Evolutionary conservation across 805 yeast genomes (phyloP).

Genomic region (Kodamaea hsintzibuensis): DNA sequence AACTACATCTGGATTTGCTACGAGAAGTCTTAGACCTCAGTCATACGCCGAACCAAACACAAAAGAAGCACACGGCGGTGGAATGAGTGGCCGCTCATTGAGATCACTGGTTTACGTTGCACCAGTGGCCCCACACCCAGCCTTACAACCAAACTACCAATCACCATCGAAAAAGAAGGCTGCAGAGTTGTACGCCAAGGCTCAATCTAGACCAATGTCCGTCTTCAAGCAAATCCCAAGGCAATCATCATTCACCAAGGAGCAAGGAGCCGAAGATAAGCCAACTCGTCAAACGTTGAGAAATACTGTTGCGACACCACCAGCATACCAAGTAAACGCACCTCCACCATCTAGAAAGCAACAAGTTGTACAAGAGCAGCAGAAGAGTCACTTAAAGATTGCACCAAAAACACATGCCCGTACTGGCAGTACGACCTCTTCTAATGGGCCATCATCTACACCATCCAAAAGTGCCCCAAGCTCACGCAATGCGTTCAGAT

Average conservation of each 20-base stretch:
- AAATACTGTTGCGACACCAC: not conserved
- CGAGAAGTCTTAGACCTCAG: slow-evolving; percentile 37
- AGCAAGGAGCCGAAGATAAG: slow-evolving; percentile 3
- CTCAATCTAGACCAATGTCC: slow-evolving; percentile 44
- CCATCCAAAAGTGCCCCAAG: not conserved
- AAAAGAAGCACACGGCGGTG: slow-evolving; percentile 5
- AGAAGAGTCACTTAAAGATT: not conserved
- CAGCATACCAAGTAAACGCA: not conserved
- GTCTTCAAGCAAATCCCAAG: slow-evolving; percentile 41
- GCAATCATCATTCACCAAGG: slow-evolving; percentile 61
- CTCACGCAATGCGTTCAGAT: slow-evolving; percentile 19
- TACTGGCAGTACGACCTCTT: not conserved
- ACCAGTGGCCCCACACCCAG: slow-evolving; percentile 43
- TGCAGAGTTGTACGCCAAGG: slow-evolving; percentile 55
- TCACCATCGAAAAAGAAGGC: slow-evolving; percentile 46
- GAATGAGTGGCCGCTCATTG: slow-evolving; percentile 34
- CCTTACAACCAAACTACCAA: slow-evolving; percentile 35
- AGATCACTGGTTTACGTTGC: slow-evolving; percentile 25
- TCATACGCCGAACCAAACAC: slow-evolving; percentile 18
- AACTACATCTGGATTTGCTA: slow-evolving; percentile 17
- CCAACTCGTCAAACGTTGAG: slow-evolving; percentile 4
- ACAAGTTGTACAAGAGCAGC: slow-evolving; percentile 2
- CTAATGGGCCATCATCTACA: not conserved
- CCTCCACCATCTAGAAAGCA: slow-evolving; percentile 3
- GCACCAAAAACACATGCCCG: not conserved